Base-by-base conservation (phyloP, 192 early-diverging fungal genomes). In the Coemansia erecta region DNA sequence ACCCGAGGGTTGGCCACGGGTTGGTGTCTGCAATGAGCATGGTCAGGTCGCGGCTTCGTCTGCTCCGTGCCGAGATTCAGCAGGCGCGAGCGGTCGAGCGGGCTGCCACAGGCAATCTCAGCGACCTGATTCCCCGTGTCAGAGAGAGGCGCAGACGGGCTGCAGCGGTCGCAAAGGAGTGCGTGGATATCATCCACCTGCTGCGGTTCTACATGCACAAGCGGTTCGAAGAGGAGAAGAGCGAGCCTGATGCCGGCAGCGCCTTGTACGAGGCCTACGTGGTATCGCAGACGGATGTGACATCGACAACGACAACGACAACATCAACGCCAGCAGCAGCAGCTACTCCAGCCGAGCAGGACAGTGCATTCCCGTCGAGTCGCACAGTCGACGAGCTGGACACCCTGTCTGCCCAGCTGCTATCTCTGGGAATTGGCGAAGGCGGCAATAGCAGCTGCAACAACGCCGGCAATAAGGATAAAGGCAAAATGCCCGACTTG, bases 21-120 rank as follows among this genome's bases (percentile, higher is more conserved):
- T 12, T 66, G 8, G 46, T 62, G 4, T 65, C 70, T 23, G 70
- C 76, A 3, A 51, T 72, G 59, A 40, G 55, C n/a, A 79, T 79
- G 76, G 76, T 73, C 26, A 43, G 76, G 12, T 53, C 70, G 21
- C 69, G 76, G 2, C 50, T 79, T 39, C 66, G 66, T 4, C 45
- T 72, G 43, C 33, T 79, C 42, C 70, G 76, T 5, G 40, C 40
- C 17, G 52, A 65, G 24, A 68, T 73, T 5, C 61, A 60, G 24
- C 56, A 72, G 18, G 56, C 63, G 3, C 65, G 70, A 0, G 28
- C 53, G 0, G 60, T 64, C 14, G 68, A 71, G 43, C 41, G 43
- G 7, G 37, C 56, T 0, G 52, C 46, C 0, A 39, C 58, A 0
- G 33, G 22, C 6, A 44, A 37, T 26, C 53, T 52, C 11, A 41